phyloP scores from a whole-genome alignment of 2,329 filamentous ascomycete genomes.

The Beauveria caledonica region DNA sequence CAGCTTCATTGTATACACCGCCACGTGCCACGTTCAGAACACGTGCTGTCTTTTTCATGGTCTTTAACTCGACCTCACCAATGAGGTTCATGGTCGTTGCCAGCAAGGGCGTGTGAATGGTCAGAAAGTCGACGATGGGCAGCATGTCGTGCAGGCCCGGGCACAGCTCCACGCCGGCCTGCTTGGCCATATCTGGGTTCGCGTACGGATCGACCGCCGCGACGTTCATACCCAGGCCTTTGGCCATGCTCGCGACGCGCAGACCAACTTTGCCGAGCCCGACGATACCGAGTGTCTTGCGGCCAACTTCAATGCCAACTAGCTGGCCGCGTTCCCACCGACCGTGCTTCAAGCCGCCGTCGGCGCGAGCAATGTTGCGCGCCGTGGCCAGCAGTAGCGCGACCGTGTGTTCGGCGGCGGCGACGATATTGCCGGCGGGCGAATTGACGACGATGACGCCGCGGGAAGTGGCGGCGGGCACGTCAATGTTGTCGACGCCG shows the following conservation, averaged over 20 bases:
- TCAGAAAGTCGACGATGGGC: conserved; percentile 64
- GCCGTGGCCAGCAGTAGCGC: conserved; percentile 67
- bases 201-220: conserved; percentile 72
- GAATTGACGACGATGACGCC: conserved; percentile 77
- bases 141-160: conserved; percentile 50
- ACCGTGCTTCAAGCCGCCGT: conserved; percentile 59
- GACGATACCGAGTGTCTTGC: conserved; percentile 68
- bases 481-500: conserved; percentile 76
- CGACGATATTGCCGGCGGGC: conserved; percentile 71
- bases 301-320: conserved; percentile 69
- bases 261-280: conserved; percentile 78
- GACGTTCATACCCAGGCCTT: conserved; percentile 69
- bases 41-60: conserved; percentile 66
- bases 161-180: conserved; percentile 59
- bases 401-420: conserved; percentile 71
- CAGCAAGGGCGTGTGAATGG: conserved; percentile 72
- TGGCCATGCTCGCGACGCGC: conserved; percentile 71
- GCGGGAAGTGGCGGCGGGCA: conserved; percentile 60
- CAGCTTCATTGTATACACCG: conserved; percentile 70
- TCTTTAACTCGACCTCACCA: conserved; percentile 53
- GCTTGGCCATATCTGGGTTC: conserved; percentile 59
- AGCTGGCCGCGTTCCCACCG: conserved; percentile 69
- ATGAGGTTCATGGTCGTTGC: conserved; percentile 71
- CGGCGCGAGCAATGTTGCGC: conserved; percentile 63
- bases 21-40: conserved; percentile 75